Evolutionary conservation across 2,329 filamentous ascomycete species (phyloP), one percentile per base, ranked within the genome.

Genomic region (Ascochyta pisi): DNA sequence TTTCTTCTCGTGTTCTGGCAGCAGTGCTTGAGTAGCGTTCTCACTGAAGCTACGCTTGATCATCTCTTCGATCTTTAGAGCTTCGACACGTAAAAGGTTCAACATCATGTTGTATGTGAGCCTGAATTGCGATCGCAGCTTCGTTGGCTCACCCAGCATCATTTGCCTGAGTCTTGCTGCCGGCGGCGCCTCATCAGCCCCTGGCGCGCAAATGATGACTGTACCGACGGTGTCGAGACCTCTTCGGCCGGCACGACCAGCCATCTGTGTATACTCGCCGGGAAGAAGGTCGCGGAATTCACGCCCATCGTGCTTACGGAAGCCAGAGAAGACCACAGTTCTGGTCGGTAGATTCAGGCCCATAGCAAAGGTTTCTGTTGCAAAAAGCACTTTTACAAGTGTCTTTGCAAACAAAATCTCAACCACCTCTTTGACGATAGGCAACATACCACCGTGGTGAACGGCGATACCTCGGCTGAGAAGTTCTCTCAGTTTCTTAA

Each of bases 21-120:
- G 81, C 12, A 98, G 79, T 60, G 96, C 93, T 72, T 99, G 95
- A 0, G 94, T 98, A 23, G 94, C 94, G 76, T 99, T 95, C 76
- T 99, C 95, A 48, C 94, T 97, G 81, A 99, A 99, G 75, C 93
- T 97, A 63, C 95, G 89, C 83, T 99, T 99, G 81, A 99, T 99
- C 95, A 99, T 99, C 77, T 99, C 95, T 75, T 99, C 95, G 66
- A 99, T 98, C 79, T 97, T 98, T 63, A 99, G 79, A 2, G 95
- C 95, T 76, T 99, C 95, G 2, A 99, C 95, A 33, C 95, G 89
- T 44, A 99, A 82, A 29, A 99, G 82, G 70, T 98, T 99, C 27
- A 99, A 81, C 58, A 99, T 99, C 95, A 99, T 99, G 78, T 98
- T 99, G 81, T 99, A 99, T 0, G 96, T 99, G 43, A 99, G 82